Conservation (phyloP, 768 basidiomycete species). For the Pisolithus sp. region DNA sequence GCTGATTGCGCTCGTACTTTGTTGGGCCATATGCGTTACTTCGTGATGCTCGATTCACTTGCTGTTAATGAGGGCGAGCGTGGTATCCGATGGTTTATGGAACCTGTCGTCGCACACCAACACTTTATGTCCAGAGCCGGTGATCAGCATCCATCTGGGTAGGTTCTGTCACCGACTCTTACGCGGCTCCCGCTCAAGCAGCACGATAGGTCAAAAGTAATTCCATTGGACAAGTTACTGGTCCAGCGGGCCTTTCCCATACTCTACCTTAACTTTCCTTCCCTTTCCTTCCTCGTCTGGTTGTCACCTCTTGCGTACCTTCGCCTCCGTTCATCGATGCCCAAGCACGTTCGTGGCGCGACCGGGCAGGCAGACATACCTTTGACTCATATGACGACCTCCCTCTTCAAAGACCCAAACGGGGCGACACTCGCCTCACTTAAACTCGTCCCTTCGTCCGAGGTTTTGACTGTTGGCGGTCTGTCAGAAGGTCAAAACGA, state of each 20-base stretch:
- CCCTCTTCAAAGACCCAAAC: constrained; percentile 33
- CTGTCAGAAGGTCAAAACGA: constrained; percentile 18
- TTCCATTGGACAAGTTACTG: constrained; percentile 65
- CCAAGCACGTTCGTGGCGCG: constrained; percentile 8
- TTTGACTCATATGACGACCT: constrained; percentile 38
- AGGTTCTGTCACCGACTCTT: constrained; percentile 3
- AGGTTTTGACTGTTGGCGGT: constrained; percentile 8
- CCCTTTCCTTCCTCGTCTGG: constrained; percentile 66
- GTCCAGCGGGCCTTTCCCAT: constrained; percentile 51
- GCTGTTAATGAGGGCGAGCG: constrained; percentile 50
- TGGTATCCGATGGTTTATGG: constrained; percentile 72
- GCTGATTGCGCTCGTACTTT: constrained; percentile 43
- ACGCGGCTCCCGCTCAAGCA: neutral
- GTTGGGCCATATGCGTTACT: constrained; percentile 53
- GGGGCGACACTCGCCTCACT: constrained; percentile 57
- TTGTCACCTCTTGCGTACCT: constrained; percentile 68
- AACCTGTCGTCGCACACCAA: constrained; percentile 23
- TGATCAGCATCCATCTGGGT: constrained; percentile 15
- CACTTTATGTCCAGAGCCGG: constrained; percentile 5
- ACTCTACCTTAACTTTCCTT: constrained; percentile 63
- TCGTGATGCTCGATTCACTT: constrained; percentile 67
- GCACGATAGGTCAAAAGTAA: constrained; percentile 32
- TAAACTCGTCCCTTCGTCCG: constrained; percentile 29
- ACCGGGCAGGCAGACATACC: constrained; percentile 41
- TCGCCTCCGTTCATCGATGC: constrained; percentile 37